phyloP scores from a whole-genome alignment of 2,329 filamentous ascomycete genomes.

The Incumbomyces lentus region DNA sequence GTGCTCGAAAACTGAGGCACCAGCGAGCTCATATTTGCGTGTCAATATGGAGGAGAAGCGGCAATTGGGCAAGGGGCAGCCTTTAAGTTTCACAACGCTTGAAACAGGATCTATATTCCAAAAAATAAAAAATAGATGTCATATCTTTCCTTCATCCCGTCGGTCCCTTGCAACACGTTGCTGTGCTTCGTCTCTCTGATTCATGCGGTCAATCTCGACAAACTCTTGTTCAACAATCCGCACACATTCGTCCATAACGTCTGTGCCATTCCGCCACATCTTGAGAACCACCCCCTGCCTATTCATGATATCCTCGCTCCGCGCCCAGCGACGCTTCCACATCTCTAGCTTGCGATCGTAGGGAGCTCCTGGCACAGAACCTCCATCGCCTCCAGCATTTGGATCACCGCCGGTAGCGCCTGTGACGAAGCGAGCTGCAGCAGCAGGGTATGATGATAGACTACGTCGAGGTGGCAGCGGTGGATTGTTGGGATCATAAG shows the following conservation, averaged over 20 bases:
- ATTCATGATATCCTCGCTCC: constrained; percentile 33
- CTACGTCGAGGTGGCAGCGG: constrained; percentile 23
- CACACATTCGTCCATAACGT: constrained; percentile 35
- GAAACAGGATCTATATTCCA: no score
- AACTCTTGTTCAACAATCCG: constrained; percentile 33
- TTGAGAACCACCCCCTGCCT: constrained; percentile 33
- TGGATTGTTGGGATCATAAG: constrained; percentile 24
- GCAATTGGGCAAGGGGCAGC: no score
- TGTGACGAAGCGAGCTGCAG: constrained; percentile 24
- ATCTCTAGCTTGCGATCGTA: constrained; percentile 40
- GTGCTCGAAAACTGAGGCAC: no score
- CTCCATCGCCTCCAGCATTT: constrained; percentile 13
- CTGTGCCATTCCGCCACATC: constrained; percentile 37
- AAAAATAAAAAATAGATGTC: no score
- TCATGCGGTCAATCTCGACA: constrained; percentile 18
- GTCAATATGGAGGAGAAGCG: no score
- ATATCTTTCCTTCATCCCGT: no score
- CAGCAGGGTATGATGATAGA: constrained; percentile 22
- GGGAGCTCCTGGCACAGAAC: constrained; percentile 9
- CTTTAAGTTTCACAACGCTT: no score
- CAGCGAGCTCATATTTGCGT: no score
- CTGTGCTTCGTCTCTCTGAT: neutral
- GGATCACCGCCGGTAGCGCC: constrained; percentile 14
- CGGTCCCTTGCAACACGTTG: neutral
- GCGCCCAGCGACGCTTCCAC: constrained; percentile 39